These are phyloP conservation scores for Rhodosporidiobolus sp. DNA, from an alignment of 768 basidiomycete species.

Conservation along the genomic window DNA sequence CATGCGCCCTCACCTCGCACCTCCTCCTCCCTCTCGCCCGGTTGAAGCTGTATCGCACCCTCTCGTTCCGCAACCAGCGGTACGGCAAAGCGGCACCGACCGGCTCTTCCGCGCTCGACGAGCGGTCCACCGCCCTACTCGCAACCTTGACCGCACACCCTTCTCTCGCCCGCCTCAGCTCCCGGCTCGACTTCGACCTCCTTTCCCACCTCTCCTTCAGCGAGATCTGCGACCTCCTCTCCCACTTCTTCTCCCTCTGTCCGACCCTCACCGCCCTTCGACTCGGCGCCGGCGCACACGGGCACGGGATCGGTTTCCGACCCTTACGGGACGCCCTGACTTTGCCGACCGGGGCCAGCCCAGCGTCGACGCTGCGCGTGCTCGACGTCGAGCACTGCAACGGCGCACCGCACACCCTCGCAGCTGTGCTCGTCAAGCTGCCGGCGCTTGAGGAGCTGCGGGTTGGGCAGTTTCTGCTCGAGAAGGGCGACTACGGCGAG, in stretches of 20 bases:
- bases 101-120: not conserved
- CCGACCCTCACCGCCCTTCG: not conserved
- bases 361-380: not conserved
- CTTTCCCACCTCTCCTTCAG: not conserved
- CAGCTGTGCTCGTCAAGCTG: conserved; percentile 3
- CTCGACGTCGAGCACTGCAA: conserved; percentile 15
- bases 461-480: conserved; percentile 26
- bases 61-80: conserved; percentile 16
- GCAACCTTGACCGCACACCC: not conserved
- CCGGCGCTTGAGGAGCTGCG: conserved; percentile 2
- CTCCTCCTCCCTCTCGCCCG: conserved; percentile 10
- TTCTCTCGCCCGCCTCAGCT: not conserved
- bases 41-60: conserved; percentile 2
- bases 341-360: not conserved
- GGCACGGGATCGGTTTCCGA: conserved; percentile 21
- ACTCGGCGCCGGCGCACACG: conserved; percentile 19
- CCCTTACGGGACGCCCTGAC: not conserved
- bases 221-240: conserved; percentile 5
- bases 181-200: conserved; percentile 17
- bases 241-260: not conserved
- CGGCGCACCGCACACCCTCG: conserved; percentile 25
- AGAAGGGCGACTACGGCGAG: conserved; percentile 3
- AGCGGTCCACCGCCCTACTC: not conserved
- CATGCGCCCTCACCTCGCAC: not conserved
- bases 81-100: not conserved